Conservation (phyloP, 306 rosid species). For the Crotalaria pallida region DNA sequence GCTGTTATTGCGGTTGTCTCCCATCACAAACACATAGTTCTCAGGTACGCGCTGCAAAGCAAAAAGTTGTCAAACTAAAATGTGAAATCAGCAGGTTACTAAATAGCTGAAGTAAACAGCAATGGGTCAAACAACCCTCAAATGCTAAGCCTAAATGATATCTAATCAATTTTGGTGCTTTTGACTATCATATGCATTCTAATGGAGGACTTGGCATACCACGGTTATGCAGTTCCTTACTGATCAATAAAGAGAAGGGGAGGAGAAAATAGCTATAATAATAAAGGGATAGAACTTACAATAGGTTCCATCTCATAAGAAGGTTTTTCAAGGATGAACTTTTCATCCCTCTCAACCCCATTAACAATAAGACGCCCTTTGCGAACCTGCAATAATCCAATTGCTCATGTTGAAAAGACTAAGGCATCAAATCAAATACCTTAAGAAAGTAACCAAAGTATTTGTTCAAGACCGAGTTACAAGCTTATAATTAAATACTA, state of each 20-base stretch:
- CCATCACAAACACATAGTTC: slow-evolving; percentile 89
- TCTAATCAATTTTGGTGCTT: not conserved
- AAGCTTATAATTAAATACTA: slow-evolving; percentile 7
- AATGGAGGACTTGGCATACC: not conserved
- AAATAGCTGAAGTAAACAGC: not conserved
- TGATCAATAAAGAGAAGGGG: not conserved
- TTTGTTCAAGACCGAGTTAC: not conserved
- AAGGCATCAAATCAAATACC: not conserved
- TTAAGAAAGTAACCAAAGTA: not conserved
- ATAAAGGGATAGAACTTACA: slow-evolving; percentile 43
- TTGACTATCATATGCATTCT: not conserved
- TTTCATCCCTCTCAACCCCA: slow-evolving; percentile 88
- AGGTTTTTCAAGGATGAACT: slow-evolving; percentile 74
- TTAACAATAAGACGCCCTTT: slow-evolving; percentile 84
- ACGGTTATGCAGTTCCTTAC: not conserved
- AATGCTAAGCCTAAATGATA: not conserved
- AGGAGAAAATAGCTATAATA: not conserved
- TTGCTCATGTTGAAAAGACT: not conserved
- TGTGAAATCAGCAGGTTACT: not conserved
- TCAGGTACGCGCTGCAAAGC: slow-evolving; percentile 74
- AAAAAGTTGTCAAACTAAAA: slow-evolving; percentile 5
- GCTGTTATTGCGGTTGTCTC: slow-evolving; percentile 98
- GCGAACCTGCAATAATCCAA: slow-evolving; percentile 57
- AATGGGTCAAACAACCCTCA: not conserved
- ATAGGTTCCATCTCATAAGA: slow-evolving; percentile 73